Conservation (phyloP, 495 filamentous ascomycete genomes). For the Talaromyces adpressus region DNA sequence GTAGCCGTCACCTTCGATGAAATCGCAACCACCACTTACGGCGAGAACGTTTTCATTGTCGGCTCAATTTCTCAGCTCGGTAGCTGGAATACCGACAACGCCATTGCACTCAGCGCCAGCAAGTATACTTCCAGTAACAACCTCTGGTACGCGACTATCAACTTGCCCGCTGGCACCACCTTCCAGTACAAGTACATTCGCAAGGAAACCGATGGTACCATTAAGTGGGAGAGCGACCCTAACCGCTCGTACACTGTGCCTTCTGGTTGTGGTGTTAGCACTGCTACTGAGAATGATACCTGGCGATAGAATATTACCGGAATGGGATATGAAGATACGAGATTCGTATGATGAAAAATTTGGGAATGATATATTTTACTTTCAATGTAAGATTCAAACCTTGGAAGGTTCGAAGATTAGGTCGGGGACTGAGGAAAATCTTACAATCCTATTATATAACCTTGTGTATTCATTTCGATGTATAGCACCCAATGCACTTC, state of each 20-base stretch:
- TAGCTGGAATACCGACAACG: constrained; percentile 45
- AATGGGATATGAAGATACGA: neutral
- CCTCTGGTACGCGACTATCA: constrained; percentile 49
- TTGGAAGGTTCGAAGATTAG: no score
- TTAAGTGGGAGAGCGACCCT: constrained; percentile 59
- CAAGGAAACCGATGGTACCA: constrained; percentile 41
- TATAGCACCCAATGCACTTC: no score
- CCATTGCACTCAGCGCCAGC: constrained; percentile 43
- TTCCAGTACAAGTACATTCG: constrained; percentile 68
- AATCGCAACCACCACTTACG: constrained; percentile 44
- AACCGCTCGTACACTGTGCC: constrained; percentile 55
- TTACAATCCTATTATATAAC: no score
- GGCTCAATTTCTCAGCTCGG: constrained; percentile 51
- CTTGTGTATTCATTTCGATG: no score
- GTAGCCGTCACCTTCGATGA: constrained; percentile 56
- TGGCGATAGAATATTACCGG: constrained; percentile 18
- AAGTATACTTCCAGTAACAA: constrained; percentile 49
- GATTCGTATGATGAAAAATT: neutral
- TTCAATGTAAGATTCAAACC: no score
- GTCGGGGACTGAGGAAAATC: no score
- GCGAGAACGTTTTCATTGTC: constrained; percentile 52
- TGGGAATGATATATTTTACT: no score
- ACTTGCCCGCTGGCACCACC: constrained; percentile 40
- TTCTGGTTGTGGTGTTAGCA: constrained; percentile 32
- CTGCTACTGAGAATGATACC: constrained; percentile 25